These are phyloP conservation scores for Pichia sp. DNA, from an alignment of 1,139 yeast species.

Conservation along the genomic window DNA sequence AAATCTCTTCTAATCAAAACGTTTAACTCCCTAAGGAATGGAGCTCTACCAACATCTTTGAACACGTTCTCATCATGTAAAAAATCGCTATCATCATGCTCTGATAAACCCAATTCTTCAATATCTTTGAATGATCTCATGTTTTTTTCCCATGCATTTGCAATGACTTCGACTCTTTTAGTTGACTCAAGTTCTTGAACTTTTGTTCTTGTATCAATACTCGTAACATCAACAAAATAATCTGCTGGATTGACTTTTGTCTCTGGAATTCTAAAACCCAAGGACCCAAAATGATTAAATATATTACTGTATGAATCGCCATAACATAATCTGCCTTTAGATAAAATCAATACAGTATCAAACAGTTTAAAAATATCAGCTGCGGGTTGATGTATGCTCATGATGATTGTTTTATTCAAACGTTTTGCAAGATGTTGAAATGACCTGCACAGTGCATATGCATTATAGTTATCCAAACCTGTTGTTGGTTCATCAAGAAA, in stretches of 20 bases:
- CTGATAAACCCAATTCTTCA: not conserved
- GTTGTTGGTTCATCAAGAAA: slow-evolving; percentile 89
- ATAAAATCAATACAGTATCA: slow-evolving; percentile 64
- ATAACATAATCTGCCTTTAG: slow-evolving; percentile 42
- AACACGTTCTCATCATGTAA: slow-evolving; percentile 21
- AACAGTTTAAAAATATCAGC: slow-evolving; percentile 69
- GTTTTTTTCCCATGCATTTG: slow-evolving; percentile 42
- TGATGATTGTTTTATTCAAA: slow-evolving; percentile 59
- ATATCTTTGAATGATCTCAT: slow-evolving; percentile 16
- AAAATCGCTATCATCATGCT: not conserved
- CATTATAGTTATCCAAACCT: slow-evolving; percentile 76
- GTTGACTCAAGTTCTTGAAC: slow-evolving; percentile 40
- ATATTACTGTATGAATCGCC: slow-evolving; percentile 21
- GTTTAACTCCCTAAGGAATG: slow-evolving; percentile 42
- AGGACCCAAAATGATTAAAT: slow-evolving; percentile 40
- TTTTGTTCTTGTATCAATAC: slow-evolving; percentile 46
- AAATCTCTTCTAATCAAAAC: slow-evolving; percentile 54
- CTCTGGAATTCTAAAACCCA: slow-evolving; percentile 42
- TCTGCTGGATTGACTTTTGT: slow-evolving; percentile 52
- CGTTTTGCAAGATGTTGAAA: slow-evolving; percentile 50
- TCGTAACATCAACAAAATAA: slow-evolving; percentile 60
- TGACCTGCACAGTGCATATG: slow-evolving; percentile 57
- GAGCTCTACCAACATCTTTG: slow-evolving; percentile 28
- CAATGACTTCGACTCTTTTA: slow-evolving; percentile 40
- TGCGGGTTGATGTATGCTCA: slow-evolving; percentile 83